Percentiles rank a stretch among this genome's conserved stretches.
phyloP scores from a whole-genome alignment of 257 asterid genomes.

The Linaria vulgaris region DNA sequence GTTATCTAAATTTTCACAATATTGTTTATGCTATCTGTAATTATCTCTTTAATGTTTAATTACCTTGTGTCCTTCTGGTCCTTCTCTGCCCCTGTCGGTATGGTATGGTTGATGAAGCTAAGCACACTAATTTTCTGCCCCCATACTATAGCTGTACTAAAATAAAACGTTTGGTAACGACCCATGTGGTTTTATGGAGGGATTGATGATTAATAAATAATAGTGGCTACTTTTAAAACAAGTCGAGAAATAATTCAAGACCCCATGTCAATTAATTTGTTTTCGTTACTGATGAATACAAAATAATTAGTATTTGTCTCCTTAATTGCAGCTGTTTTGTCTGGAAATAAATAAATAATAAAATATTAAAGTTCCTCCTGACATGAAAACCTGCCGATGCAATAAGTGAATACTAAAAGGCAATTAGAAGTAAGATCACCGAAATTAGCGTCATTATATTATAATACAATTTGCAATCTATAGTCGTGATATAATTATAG shows the following conservation, averaged over 20 bases:
- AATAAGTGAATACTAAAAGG: neutral
- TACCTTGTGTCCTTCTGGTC: too few relatives aligned
- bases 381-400: neutral
- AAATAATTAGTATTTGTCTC: conserved; percentile 20
- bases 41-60: too few relatives aligned
- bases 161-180: neutral
- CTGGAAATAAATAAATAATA: conserved; percentile 15
- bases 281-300: conserved; percentile 3
- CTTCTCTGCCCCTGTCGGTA: neutral
- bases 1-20: too few relatives aligned
- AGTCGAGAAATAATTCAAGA: conserved; percentile 1
- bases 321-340: conserved; percentile 36
- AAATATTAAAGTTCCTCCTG: neutral
- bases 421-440: conserved; percentile 10
- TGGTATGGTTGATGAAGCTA: conserved; percentile 14
- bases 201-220: conserved; percentile 17
- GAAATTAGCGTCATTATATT: conserved; percentile 4
- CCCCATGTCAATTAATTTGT: neutral
- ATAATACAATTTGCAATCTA: conserved; percentile 1
- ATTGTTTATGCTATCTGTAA: too few relatives aligned
- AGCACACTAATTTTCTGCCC: conserved; percentile 5
- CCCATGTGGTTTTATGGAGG: conserved; percentile 19
- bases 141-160: neutral
- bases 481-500: neutral
- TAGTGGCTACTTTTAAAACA: neutral